Evolutionary conservation across 495 filamentous ascomycete species (phyloP).

Genomic region (Xylaria scruposa): DNA sequence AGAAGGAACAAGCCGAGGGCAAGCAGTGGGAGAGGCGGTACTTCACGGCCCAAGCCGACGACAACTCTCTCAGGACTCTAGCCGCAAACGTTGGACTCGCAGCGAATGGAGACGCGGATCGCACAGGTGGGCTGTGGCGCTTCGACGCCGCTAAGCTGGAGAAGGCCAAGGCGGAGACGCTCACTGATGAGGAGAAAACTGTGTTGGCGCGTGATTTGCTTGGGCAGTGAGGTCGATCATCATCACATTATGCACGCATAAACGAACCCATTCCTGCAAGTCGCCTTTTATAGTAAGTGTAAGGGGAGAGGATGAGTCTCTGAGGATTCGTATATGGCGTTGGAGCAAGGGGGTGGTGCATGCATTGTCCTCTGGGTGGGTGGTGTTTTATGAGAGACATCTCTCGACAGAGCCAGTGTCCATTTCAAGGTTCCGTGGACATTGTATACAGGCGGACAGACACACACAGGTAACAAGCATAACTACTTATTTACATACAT

Average conservation of each 20-base stretch:
- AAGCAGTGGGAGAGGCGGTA: slow-evolving; percentile 85
- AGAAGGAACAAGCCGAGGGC: slow-evolving; percentile 77
- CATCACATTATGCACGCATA: not conserved
- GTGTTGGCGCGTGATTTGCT: slow-evolving; percentile 49
- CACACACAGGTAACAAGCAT: not conserved
- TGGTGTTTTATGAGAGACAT: not conserved
- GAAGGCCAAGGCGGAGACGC: slow-evolving; percentile 46
- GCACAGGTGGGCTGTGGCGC: slow-evolving; percentile 88
- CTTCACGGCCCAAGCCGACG: slow-evolving; percentile 66
- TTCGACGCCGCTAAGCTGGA: slow-evolving; percentile 74
- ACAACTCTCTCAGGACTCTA: slow-evolving; percentile 44
- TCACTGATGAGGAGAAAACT: slow-evolving; percentile 47
- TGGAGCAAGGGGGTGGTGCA: not conserved
- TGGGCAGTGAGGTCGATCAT: slow-evolving; percentile 43
- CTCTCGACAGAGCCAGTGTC: not conserved
- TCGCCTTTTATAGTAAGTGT: not conserved
- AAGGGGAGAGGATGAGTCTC: not conserved
- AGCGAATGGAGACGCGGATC: slow-evolving; percentile 64
- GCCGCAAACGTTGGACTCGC: not conserved
- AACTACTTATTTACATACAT: not conserved
- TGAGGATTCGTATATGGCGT: not conserved
- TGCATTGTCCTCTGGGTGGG: not conserved
- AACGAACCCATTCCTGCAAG: not conserved
- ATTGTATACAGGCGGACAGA: not conserved
- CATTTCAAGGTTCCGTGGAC: not conserved